Evolutionary conservation across 2,329 filamentous ascomycete genomes (phyloP).

Genomic region (Paraconiothyrium sp.): DNA sequence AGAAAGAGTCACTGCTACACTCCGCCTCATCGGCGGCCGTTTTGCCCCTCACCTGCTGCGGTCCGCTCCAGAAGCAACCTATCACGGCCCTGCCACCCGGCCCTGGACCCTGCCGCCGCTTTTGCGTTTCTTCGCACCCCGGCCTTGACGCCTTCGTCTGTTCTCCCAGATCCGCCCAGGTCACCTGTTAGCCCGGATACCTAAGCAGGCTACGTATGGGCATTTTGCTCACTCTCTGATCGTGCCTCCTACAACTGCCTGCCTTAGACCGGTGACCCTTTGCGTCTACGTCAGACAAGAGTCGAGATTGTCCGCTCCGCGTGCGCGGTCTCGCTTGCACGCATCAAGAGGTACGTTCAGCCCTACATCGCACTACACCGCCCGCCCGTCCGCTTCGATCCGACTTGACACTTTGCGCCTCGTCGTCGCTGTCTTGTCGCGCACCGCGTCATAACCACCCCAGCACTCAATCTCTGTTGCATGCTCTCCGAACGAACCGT

Average conservation of each 20-base stretch:
- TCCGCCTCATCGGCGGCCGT: constrained; percentile 1
- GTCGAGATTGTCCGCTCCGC: constrained; percentile 19
- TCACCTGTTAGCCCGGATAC: constrained; percentile 25
- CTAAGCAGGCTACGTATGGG: constrained; percentile 25
- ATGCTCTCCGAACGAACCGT: background rate
- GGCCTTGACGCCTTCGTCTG: constrained; percentile 23
- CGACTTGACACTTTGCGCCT: constrained; percentile 17
- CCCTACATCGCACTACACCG: constrained; percentile 21
- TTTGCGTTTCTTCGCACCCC: constrained; percentile 21
- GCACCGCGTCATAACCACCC: constrained; percentile 2
- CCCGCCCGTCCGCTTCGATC: constrained; percentile 31
- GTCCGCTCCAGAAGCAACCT: constrained; percentile 15
- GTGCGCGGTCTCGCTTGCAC: constrained; percentile 22
- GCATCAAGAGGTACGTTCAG: constrained; percentile 24
- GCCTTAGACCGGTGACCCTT: constrained; percentile 17
- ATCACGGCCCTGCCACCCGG: constrained; percentile 13
- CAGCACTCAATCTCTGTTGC: background rate
- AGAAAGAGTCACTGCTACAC: constrained; percentile 15
- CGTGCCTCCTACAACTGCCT: constrained; percentile 28
- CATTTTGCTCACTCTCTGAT: constrained; percentile 22
- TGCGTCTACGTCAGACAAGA: constrained; percentile 14
- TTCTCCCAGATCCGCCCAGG: constrained; percentile 23
- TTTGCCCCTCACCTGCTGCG: constrained; percentile 11
- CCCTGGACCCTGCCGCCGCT: constrained; percentile 22
- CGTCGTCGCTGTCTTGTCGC: background rate